Evolutionary conservation across 768 basidiomycete genomes (phyloP), one percentile per base, ranked within the genome.

Genomic region (Trametes cingulata): DNA sequence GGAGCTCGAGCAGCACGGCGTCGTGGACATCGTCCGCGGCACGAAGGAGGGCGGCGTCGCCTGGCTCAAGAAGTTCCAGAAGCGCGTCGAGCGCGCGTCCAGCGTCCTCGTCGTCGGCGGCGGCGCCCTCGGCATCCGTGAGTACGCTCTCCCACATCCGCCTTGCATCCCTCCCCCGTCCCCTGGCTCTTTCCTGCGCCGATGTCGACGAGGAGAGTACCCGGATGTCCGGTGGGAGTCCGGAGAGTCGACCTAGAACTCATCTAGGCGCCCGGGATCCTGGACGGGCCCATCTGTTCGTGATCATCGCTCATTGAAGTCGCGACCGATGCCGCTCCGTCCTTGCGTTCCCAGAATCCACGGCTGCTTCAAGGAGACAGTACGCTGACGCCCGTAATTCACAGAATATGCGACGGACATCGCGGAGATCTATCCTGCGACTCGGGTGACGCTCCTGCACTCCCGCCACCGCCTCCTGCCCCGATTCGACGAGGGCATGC

Each of bases 41-140:
- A 74, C 67, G 52, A 86, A 85, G 68, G 20, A 67, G 0, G 81
- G 81, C 57, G 80, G 79, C 0, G 73, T 85, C 15, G 73, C 71
- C 2, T 86, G 82, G 78, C 73, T 87, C 42, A 75, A 74, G 60
- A 69, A 73, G n/a, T 77, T 78, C 55, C 87, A 88, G 65, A 68
- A 69, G 33, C 69, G 73, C 3, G 76, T 90, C 49, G 72, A 79
- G 52, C 71, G 68, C 2, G 78, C 85, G 0, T 72, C 69, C 1
- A 81, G 77, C 41, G 77, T 91, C 3, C 78, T 90, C 7, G 79
- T 90, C 14, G 80, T 90, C 2, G 89, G 90, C 1, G 88, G 86
- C 12, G 89, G 90, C 0, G 86, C 89, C 0, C 79, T 90, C 9
- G 89, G 88, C 3, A 83, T 90, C 25, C 86, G 86, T 88, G 68